Conservation (phyloP, 768 basidiomycete genomes). For the Phlebiopsis gigantea region DNA sequence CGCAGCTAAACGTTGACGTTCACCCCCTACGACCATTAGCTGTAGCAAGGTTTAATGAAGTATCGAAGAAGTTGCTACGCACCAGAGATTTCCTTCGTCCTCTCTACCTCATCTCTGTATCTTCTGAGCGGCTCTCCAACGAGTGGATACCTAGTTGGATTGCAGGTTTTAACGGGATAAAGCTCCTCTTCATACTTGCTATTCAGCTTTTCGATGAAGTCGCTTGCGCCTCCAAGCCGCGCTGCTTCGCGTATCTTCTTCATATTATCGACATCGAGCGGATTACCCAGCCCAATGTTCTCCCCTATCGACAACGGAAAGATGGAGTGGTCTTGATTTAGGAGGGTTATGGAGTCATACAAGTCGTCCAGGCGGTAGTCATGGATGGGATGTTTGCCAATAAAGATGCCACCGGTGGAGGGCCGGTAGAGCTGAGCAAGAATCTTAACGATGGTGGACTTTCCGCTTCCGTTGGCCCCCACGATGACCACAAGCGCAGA, state of each 20-base stretch:
- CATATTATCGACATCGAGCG: constrained; percentile 15
- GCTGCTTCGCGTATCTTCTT: constrained; percentile 19
- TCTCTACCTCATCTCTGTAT: constrained; percentile 2
- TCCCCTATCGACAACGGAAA: constrained; percentile 35
- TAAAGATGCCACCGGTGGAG: constrained; percentile 20
- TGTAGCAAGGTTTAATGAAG: background rate
- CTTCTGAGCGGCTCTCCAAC: background rate
- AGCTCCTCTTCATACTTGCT: constrained; percentile 1
- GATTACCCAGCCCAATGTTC: constrained; percentile 34
- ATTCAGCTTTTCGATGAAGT: constrained; percentile 1
- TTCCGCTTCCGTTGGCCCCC: constrained; percentile 52
- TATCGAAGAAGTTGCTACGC: background rate
- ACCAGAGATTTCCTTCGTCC: constrained; percentile 5
- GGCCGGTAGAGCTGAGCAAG: constrained; percentile 21
- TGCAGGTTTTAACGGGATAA: background rate
- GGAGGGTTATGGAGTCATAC: constrained; percentile 34
- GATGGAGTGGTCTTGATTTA: constrained; percentile 35
- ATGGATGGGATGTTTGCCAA: constrained; percentile 33
- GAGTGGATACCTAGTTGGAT: background rate
- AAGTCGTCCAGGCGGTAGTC: constrained; percentile 29
- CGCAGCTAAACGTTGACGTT: constrained; percentile 19
- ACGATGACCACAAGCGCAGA: constrained; percentile 52
- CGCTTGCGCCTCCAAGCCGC: constrained; percentile 7
- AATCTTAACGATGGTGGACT: constrained; percentile 36
- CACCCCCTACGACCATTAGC: constrained; percentile 14